Conservation (phyloP, 352 stramenopile species). For the Phytopythium ostracodes region DNA sequence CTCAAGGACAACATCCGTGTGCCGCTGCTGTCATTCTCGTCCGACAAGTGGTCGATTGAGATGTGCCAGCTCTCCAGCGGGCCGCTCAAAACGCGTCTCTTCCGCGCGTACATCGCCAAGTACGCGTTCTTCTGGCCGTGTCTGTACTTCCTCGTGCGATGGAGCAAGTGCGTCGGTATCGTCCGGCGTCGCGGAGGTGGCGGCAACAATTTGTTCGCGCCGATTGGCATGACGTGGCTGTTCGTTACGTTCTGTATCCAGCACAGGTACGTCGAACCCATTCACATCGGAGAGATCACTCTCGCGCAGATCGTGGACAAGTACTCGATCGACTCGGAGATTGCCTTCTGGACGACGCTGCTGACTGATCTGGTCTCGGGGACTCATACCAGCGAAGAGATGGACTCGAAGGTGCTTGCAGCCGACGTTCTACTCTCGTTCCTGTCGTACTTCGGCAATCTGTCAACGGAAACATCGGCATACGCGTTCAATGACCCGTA, state of each 20-base stretch:
- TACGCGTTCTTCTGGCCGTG: conserved; percentile 76
- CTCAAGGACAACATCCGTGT: conserved; percentile 50
- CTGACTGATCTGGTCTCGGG: conserved; percentile 34
- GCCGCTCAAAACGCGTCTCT: conserved; percentile 67
- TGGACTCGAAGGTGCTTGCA: conserved; percentile 19
- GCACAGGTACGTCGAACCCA: conserved; percentile 35
- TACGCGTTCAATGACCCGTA: conserved; percentile 63
- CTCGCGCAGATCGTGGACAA: conserved; percentile 27
- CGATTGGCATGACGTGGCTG: conserved; percentile 70
- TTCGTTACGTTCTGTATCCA: conserved; percentile 65
- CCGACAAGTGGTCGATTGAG: conserved; percentile 62
- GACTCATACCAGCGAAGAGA: background rate
- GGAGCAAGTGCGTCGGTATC: conserved; percentile 64
- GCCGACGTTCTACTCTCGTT: conserved; percentile 59
- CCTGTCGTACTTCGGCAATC: conserved; percentile 46
- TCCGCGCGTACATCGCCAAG: conserved; percentile 59
- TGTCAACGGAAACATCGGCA: conserved; percentile 33
- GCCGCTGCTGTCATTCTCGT: conserved; percentile 59
- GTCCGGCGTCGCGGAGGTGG: conserved; percentile 51
- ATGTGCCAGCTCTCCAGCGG: conserved; percentile 50
- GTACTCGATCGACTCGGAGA: conserved; percentile 52
- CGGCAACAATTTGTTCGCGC: conserved; percentile 52
- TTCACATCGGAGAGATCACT: conserved; percentile 31
- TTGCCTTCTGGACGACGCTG: conserved; percentile 59
- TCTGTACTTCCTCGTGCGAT: conserved; percentile 70